phyloP scores from a whole-genome alignment of 768 basidiomycete genomes.

The Mycena epipterygia region DNA sequence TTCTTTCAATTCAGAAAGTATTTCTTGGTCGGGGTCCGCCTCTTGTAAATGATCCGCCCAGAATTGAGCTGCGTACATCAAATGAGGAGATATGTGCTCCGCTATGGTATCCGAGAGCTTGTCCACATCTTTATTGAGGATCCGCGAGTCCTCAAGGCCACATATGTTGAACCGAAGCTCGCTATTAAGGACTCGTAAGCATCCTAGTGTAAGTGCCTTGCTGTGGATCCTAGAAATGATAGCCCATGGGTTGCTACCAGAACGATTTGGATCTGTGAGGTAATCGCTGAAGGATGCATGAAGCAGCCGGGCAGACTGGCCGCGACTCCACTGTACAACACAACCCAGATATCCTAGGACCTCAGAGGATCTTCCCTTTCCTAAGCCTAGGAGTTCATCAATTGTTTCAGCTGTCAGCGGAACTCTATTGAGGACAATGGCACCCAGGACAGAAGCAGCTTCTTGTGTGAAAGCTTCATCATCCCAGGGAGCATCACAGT shows the following conservation, averaged over 20 bases:
- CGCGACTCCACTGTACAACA: background rate
- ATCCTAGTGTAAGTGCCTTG: background rate
- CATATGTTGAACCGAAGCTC: conserved; percentile 5
- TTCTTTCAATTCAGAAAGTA: background rate
- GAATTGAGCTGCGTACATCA: background rate
- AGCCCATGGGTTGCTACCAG: background rate
- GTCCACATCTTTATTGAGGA: background rate
- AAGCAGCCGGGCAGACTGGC: background rate
- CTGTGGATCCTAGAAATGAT: background rate
- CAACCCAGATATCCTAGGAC: background rate
- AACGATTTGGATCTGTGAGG: background rate
- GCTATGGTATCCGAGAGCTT: background rate
- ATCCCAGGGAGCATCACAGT: background rate
- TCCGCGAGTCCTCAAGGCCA: background rate
- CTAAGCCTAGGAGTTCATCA: background rate
- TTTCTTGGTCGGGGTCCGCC: background rate
- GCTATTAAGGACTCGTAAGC: background rate
- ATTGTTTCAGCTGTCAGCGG: background rate
- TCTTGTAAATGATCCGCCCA: background rate
- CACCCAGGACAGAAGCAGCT: background rate
- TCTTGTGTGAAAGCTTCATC: background rate
- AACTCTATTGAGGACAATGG: background rate
- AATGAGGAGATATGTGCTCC: background rate
- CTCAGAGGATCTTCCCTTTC: background rate
- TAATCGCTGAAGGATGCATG: conserved; percentile 4